Evolutionary conservation across 192 early-diverging fungal genomes (phyloP).

Genomic region (Mortierella alpina): DNA sequence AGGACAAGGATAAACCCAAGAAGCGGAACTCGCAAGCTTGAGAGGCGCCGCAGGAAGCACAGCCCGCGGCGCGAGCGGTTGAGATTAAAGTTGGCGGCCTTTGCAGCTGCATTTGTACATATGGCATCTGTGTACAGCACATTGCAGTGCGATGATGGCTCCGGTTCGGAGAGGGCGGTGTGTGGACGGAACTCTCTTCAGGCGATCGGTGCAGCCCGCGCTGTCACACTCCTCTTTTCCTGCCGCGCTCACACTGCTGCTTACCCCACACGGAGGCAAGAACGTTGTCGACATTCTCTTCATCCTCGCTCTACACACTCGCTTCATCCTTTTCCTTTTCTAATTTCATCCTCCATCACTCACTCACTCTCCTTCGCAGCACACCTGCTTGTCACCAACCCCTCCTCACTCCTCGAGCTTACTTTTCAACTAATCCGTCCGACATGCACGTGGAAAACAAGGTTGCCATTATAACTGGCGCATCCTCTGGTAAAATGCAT

Average conservation of each 20-base stretch:
- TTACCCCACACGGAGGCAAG: too few species aligned
- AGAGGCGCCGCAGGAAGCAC: background rate
- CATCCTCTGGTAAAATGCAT: constrained; percentile 58
- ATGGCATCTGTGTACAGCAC: too few species aligned
- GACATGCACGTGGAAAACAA: constrained; percentile 60
- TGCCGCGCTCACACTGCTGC: background rate
- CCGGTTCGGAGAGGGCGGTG: too few species aligned
- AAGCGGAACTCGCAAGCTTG: constrained; percentile 28
- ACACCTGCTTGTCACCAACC: background rate
- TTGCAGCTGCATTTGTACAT: too few species aligned
- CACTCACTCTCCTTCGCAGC: background rate
- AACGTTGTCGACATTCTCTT: too few species aligned
- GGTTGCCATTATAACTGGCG: constrained; percentile 78
- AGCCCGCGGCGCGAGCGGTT: too few species aligned
- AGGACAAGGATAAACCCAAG: constrained; percentile 39
- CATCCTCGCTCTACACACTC: too few species aligned
- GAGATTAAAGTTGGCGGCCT: too few species aligned
- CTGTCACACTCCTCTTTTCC: background rate
- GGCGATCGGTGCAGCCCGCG: background rate
- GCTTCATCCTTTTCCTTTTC: background rate
- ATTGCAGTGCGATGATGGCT: too few species aligned
- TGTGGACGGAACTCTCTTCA: too few species aligned
- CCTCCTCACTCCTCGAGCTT: background rate
- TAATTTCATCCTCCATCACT: constrained; percentile 5
- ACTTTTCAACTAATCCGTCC: too few species aligned